Evolutionary conservation across 306 rosid species (phyloP).

Genomic region (Canavalia gladiata): DNA sequence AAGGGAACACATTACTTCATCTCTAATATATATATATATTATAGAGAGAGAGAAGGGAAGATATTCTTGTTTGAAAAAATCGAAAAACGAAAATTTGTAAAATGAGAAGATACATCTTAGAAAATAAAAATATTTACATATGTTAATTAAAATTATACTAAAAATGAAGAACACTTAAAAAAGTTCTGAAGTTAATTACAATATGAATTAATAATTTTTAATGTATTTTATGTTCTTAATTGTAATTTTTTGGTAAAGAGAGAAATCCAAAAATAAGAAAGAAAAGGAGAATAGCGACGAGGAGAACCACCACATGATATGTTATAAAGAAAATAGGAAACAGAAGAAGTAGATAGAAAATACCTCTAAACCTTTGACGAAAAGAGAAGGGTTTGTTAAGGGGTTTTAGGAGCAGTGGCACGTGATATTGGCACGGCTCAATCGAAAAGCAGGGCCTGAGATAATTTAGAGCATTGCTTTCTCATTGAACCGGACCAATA

Average conservation of each 20-base stretch:
- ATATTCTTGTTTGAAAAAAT: background rate
- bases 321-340: background rate
- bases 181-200: too few species aligned
- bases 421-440: constrained; percentile 99
- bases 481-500: constrained; percentile 99
- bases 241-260: too few species aligned
- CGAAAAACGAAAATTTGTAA: too few species aligned
- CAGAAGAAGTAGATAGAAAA: background rate
- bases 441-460: constrained; percentile 70
- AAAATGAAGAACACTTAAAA: too few species aligned
- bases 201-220: too few species aligned
- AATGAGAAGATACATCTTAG: too few species aligned
- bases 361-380: constrained; percentile 5
- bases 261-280: too few species aligned
- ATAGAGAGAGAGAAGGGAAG: background rate
- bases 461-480: constrained; percentile 58
- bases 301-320: background rate
- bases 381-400: background rate
- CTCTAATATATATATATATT: background rate
- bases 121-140: too few species aligned
- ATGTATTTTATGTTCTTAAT: too few species aligned
- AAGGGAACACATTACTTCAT: background rate
- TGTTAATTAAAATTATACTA: too few species aligned
- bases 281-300: too few species aligned
- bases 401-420: constrained; percentile 55